Evolutionary conservation across 2,329 filamentous ascomycete species (phyloP), one percentile per base, ranked within the genome.

Genomic region (Dactylellina parvicollis): DNA sequence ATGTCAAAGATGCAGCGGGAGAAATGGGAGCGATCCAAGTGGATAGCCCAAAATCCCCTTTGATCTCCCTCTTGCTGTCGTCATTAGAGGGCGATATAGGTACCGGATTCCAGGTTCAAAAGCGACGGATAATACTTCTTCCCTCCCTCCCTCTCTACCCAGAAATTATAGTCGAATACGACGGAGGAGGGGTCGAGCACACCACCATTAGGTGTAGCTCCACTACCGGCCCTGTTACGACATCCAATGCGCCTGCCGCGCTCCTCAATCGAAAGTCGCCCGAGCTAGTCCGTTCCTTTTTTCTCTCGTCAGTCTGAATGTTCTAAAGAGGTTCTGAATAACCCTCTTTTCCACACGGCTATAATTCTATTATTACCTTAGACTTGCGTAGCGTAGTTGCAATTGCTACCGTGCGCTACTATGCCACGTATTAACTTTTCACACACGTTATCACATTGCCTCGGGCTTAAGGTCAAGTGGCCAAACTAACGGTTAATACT

Each of bases 1-100:
- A 59, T 72, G 67, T 72, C 67, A 65, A 72, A 72, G 50, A 49
- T 72, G 67, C 67, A 72, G 67, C 67, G 67, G 67, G 67, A 65
- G 67, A 72, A n/a, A 72, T 71, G 67, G 67, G 67, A 59, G 67
- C 59, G 54, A 65, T 64, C 67, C 67, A 64, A 72, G 60, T 72
- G 67, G 67, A 72, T 72, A 59, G 56, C 49, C n/a, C n/a, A 46
- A 59, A 61, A 28, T 36, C 22, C 62, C 55, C 54, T 67, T 69
- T 55, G 64, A 61, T 69, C 46, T 69, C 28, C 47, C 55, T 44
- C 12, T 47, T 69, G n/a, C 44, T 69, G 55, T 69, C 64, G 64
- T 69, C 64, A 69, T 69, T 60, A 26, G 47, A 61, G 22, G 54
- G 52, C 24, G 42, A 49, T 55, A 57, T 22, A 36, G 67, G 54